Evolutionary conservation across 2,329 filamentous ascomycete genomes (phyloP).

Genomic region (Ilyonectria destructans): DNA sequence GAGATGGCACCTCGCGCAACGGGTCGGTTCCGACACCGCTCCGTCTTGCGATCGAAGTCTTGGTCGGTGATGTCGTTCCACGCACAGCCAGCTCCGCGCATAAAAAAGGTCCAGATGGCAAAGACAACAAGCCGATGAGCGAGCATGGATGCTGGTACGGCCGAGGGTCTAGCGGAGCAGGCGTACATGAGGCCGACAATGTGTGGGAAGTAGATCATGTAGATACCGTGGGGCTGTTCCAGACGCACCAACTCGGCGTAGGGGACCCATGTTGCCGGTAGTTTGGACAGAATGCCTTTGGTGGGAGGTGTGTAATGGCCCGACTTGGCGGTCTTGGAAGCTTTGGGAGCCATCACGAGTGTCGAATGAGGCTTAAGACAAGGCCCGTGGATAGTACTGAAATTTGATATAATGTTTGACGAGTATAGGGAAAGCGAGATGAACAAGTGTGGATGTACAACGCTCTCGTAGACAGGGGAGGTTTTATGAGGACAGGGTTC

Average conservation of each 20-base stretch:
- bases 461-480: slow-evolving; percentile 5
- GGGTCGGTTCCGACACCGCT: slow-evolving; percentile 63
- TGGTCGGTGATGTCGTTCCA: slow-evolving; percentile 72
- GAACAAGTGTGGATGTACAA: slow-evolving; percentile 1
- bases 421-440: too few species aligned
- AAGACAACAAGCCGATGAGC: slow-evolving; percentile 56
- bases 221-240: slow-evolving; percentile 66
- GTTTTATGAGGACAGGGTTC: slow-evolving; percentile 10
- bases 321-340: slow-evolving; percentile 1
- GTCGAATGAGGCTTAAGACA: not conserved
- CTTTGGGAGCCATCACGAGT: slow-evolving; percentile 14
- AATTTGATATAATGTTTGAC: too few species aligned
- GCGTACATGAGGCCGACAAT: slow-evolving; percentile 62
- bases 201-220: slow-evolving; percentile 68
- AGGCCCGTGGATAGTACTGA: too few species aligned
- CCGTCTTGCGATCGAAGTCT: slow-evolving; percentile 67
- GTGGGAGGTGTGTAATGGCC: slow-evolving; percentile 60
- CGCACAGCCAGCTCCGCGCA: slow-evolving; percentile 61
- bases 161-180: slow-evolving; percentile 57
- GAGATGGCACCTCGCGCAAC: slow-evolving; percentile 68
- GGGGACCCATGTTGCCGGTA: slow-evolving; percentile 68
- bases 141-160: slow-evolving; percentile 45
- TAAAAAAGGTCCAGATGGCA: slow-evolving; percentile 60
- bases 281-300: slow-evolving; percentile 60
- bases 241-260: slow-evolving; percentile 70